phyloP scores from a whole-genome alignment of 2,329 filamentous ascomycete genomes.

The Aureobasidium sp. region DNA sequence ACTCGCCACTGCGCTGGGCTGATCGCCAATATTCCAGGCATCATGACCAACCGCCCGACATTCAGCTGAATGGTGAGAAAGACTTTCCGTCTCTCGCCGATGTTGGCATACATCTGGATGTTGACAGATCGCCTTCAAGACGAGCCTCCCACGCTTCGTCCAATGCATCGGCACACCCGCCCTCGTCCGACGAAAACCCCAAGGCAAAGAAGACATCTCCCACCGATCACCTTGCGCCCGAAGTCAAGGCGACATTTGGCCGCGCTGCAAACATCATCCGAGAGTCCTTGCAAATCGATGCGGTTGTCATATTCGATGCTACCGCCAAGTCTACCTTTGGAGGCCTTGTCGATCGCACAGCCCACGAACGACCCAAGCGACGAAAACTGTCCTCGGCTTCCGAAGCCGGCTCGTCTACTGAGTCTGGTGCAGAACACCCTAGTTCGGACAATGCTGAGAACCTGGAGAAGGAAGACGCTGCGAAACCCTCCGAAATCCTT shows the following conservation, averaged over 20 bases:
- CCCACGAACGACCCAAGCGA: conserved; percentile 1
- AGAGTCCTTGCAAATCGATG: conserved; percentile 36
- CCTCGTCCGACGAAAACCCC: not conserved
- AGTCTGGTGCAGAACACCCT: not conserved
- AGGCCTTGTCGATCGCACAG: conserved; percentile 8
- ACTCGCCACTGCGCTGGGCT: not conserved
- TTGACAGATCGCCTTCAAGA: not conserved
- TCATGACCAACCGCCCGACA: not conserved
- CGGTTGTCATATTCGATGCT: conserved; percentile 34
- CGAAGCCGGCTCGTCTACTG: not conserved
- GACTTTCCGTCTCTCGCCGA: not conserved
- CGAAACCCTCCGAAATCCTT: not conserved
- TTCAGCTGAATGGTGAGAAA: not conserved
- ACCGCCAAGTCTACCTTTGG: conserved; percentile 15
- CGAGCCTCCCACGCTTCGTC: not conserved
- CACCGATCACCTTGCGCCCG: conserved; percentile 18
- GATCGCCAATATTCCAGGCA: not conserved
- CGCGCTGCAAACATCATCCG: conserved; percentile 36
- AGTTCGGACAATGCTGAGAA: not conserved
- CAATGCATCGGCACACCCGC: not conserved
- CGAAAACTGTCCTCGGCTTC: not conserved
- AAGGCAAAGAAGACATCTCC: conserved; percentile 13
- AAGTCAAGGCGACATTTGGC: conserved; percentile 25
- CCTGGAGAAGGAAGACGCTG: not conserved
- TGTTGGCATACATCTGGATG: not conserved